Percentiles rank a stretch among this genome's conserved stretches.
Conservation (phyloP, 2,329 filamentous ascomycete species). For the Tolypocladium album region DNA sequence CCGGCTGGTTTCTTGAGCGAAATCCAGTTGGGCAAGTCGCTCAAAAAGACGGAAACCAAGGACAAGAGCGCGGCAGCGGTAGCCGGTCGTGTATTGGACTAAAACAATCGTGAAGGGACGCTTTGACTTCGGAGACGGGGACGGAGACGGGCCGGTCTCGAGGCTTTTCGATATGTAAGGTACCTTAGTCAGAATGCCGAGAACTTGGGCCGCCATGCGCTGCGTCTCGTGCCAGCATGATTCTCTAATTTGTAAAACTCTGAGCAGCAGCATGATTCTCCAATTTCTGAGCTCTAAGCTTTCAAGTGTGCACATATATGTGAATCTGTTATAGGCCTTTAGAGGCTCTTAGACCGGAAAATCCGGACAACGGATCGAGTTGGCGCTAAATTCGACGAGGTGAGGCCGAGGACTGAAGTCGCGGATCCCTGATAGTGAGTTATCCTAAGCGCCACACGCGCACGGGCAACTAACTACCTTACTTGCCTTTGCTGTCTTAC, state of each 20-base stretch:
- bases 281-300: not conserved
- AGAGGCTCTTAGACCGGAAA: not conserved
- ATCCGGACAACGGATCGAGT: not conserved
- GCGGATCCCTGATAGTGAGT: not conserved
- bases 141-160: not conserved
- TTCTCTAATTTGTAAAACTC: not conserved
- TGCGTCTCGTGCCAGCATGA: not conserved
- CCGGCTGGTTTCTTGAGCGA: constrained; percentile 63
- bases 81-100: constrained; percentile 65
- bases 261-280: not conserved
- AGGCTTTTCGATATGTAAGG: not conserved
- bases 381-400: not conserved
- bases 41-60: constrained; percentile 84
- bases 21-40: constrained; percentile 66
- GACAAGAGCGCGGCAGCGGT: constrained; percentile 66
- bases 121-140: not conserved
- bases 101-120: constrained; percentile 7
- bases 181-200: not conserved
- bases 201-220: not conserved
- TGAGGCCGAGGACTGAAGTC: not conserved
- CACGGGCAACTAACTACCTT: not conserved
- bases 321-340: not conserved
- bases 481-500: no score
- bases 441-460: not conserved
- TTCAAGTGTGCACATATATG: not conserved